Evolutionary conservation across 228 moss, liverwort and hornwort genomes (phyloP), one percentile per base, ranked within the genome.

Genomic region (Sphagnum fallax): DNA sequence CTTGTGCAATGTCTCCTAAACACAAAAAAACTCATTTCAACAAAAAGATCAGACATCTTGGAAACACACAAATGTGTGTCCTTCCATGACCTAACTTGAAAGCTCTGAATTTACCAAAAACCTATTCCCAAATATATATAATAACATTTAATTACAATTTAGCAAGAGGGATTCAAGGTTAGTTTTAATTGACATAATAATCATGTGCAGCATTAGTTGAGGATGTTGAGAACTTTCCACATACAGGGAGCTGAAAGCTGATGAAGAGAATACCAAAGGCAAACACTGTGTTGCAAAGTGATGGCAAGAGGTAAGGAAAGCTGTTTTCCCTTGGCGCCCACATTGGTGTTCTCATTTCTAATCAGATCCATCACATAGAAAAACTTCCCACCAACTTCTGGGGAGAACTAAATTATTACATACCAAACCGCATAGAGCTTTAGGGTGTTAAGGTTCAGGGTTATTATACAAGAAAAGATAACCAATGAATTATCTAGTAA

Each of bases 1-100:
- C 61, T 68, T 87, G 70, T 87, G 87, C 50, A 83, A 10, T 60
- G 87, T 87, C 71, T 87, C 87, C 87, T 87, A 49, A 49, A 5
- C 49, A 32, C 11, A 49, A 12, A 13, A 10, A 32, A 12, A 50
- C 8, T 10, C 10, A 10, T 1, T 51, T 52, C 8, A 48, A 50
- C 8, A 13, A 49, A 66, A 10, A 12, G 8, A 8, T 66, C 10
- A 55, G 9, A 55, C 8, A 55, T 55, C 55, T 12, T 55, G 55
- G 12, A 4, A 55, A 55, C 2, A 32, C 47, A 10, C 47, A 32
- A 16, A 8, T n/a, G 63, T 10, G 10, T 64, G 10, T 47, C 18
- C 63, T n/a, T 16, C 63, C 6, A 64, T 9, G 6, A 47, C 32
- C 32, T 32, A 32, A 32, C 32, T 32, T 32, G 32, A 32, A 32